Evolutionary conservation across 2,329 filamentous ascomycete genomes (phyloP).

Genomic region (Sarocladiaceae sp.): DNA sequence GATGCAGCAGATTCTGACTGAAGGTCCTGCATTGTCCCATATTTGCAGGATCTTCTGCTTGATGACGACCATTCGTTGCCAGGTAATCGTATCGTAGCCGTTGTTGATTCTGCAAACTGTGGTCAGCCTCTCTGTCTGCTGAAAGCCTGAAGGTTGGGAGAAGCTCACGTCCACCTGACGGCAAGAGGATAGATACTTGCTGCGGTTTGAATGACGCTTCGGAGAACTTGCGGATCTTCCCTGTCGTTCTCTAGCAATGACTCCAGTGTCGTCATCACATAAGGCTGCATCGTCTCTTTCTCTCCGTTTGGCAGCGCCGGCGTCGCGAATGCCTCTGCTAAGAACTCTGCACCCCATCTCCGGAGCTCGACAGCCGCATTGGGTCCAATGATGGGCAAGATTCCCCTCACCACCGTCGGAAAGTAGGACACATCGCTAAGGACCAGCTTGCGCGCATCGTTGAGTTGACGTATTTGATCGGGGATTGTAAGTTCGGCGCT

Average conservation of each 20-base stretch:
- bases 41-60: constrained; percentile 83
- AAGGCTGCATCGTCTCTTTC: constrained; percentile 74
- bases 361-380: constrained; percentile 71
- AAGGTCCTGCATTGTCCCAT: constrained; percentile 74
- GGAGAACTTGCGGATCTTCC: constrained; percentile 74
- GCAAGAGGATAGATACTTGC: constrained; percentile 91
- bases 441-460: constrained; percentile 84
- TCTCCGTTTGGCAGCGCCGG: constrained; percentile 70
- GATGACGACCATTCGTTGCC: constrained; percentile 83
- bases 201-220: constrained; percentile 79
- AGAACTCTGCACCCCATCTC: constrained; percentile 93
- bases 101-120: constrained; percentile 68
- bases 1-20: constrained; percentile 87
- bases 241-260: constrained; percentile 63
- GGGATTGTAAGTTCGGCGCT: constrained; percentile 53
- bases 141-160: neutral
- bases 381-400: constrained; percentile 83
- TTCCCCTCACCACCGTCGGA: constrained; percentile 82
- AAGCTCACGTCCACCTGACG: constrained; percentile 87
- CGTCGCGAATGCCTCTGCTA: constrained; percentile 92
- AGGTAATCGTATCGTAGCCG: constrained; percentile 70
- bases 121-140: neutral
- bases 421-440: constrained; percentile 84
- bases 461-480: constrained; percentile 80
- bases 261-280: constrained; percentile 71